These are phyloP conservation scores for Fusarium clavum DNA, from an alignment of 2,329 filamentous ascomycete genomes.

Conservation along the genomic window DNA sequence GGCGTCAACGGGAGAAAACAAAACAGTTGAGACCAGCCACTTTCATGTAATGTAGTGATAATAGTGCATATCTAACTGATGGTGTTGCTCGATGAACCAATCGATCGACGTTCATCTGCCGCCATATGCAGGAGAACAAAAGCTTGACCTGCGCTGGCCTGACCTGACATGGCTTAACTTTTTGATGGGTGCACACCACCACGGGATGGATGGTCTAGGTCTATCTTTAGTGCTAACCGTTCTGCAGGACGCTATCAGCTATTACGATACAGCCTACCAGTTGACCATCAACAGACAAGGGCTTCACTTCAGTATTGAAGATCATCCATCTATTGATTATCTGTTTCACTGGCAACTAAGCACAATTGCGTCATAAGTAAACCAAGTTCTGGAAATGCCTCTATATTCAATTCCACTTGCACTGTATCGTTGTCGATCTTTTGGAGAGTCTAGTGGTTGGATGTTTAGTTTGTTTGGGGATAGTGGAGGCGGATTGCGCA, in stretches of 20 bases:
- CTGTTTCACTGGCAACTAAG: constrained; percentile 10
- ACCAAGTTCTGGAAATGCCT: constrained; percentile 16
- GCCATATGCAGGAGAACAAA: constrained; percentile 26
- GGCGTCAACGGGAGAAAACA: neutral
- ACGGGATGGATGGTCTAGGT: neutral
- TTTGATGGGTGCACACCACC: constrained; percentile 28
- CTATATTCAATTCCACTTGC: constrained; percentile 3
- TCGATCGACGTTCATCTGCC: constrained; percentile 12
- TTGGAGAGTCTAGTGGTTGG: constrained; percentile 5
- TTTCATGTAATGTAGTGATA: neutral
- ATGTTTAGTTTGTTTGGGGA: constrained; percentile 24
- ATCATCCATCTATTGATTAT: neutral
- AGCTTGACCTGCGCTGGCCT: constrained; percentile 9
- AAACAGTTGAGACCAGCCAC: constrained; percentile 13
- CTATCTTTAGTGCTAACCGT: constrained; percentile 7
- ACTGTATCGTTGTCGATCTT: constrained; percentile 18
- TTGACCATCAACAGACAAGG: neutral
- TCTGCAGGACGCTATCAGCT: neutral
- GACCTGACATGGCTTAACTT: constrained; percentile 1
- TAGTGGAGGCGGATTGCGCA: constrained; percentile 38
- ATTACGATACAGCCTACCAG: neutral
- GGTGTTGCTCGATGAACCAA: constrained; percentile 24
- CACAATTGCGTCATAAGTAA: constrained; percentile 27
- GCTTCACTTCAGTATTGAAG: neutral
- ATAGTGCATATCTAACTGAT: neutral